Conservation (phyloP, 345 rosid species). For the Corymbia maculata region DNA sequence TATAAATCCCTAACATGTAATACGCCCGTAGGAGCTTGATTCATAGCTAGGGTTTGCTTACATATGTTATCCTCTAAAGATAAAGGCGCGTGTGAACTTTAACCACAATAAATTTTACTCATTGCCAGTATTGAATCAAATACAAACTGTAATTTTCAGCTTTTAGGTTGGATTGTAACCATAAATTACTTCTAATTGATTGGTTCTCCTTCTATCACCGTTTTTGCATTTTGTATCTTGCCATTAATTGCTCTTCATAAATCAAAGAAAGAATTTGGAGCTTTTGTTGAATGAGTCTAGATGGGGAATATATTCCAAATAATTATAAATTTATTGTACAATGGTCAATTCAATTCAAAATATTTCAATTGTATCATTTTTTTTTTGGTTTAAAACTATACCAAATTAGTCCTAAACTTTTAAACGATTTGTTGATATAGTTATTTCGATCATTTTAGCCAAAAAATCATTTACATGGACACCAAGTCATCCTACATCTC, state of each 20-base stretch:
- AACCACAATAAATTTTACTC: not conserved
- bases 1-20: too few relatives aligned
- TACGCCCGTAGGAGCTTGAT: not conserved
- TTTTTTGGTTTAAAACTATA: too few relatives aligned
- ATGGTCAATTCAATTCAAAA: rapidly evolving
- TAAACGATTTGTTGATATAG: not conserved
- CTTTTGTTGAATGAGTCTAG: not conserved
- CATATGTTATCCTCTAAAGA: not conserved
- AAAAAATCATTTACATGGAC: rapidly evolving
- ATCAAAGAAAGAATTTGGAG: not conserved
- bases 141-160: not conserved
- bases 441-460: not conserved
- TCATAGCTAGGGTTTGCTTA: not conserved
- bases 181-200: not conserved
- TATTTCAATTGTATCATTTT: not conserved
- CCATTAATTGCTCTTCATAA: not conserved
- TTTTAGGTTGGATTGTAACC: not conserved
- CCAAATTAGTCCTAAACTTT: not conserved
- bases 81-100: not conserved
- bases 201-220: not conserved
- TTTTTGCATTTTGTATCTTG: not conserved
- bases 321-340: rapidly evolving
- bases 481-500: rapidly evolving
- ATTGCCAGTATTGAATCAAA: not conserved
- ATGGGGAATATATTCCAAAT: not conserved